Percentiles rank a stretch among this genome's conserved stretches.
phyloP scores from a whole-genome alignment of 2,329 filamentous ascomycete genomes.

The Cercospora citrullina region DNA sequence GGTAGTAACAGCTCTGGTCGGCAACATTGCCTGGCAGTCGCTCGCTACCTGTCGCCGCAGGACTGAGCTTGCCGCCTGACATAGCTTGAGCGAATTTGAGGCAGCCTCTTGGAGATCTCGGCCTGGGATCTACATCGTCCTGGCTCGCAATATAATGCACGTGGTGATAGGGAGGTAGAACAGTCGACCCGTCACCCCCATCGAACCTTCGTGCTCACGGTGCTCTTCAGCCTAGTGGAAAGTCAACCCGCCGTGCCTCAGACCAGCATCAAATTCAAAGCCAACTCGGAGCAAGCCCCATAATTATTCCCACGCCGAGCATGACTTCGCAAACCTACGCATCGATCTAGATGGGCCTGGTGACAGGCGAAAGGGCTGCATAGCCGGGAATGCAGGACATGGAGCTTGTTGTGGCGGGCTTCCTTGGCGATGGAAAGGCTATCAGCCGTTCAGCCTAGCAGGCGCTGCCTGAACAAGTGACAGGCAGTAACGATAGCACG shows the following conservation, averaged over 20 bases:
- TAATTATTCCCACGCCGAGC: not conserved
- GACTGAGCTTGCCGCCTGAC: not conserved
- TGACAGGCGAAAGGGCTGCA: not conserved
- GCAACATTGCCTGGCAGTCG: not conserved
- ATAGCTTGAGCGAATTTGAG: not conserved
- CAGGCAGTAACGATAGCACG: not conserved
- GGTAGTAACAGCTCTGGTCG: not conserved
- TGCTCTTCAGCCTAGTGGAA: not conserved
- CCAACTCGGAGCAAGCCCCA: constrained; percentile 4
- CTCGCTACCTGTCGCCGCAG: not conserved
- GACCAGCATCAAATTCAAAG: not conserved
- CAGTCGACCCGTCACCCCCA: not conserved
- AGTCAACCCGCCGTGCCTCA: not conserved
- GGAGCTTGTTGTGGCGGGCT: not conserved
- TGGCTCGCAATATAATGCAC: not conserved
- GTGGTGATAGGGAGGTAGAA: not conserved
- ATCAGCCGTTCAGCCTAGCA: not conserved
- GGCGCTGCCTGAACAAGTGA: not conserved
- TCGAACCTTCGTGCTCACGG: not conserved
- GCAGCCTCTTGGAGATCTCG: not conserved
- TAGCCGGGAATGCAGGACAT: not conserved
- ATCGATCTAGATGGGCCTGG: not conserved
- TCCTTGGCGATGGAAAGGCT: not conserved
- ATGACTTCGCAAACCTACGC: not conserved
- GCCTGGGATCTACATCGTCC: not conserved